Conservation (phyloP, 1,284 basidiomycete genomes). For the Apiotrichum sp. region DNA sequence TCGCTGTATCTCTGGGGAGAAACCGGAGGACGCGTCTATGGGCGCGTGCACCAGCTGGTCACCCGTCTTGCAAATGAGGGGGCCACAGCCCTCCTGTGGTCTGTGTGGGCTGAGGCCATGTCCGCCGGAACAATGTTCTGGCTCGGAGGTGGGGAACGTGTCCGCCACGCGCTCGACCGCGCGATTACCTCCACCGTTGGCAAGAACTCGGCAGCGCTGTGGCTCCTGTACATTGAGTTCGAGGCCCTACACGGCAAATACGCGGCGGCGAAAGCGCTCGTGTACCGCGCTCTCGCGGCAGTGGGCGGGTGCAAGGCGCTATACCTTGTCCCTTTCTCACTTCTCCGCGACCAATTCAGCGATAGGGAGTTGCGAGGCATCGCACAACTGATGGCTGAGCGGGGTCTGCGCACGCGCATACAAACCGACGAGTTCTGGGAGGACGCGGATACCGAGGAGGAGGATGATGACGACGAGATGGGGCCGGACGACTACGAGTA, state of each 20-base stretch:
- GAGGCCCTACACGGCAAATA: conserved; percentile 63
- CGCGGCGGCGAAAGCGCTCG: conserved; percentile 64
- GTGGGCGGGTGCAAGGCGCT: conserved; percentile 54
- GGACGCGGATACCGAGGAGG: conserved; percentile 29
- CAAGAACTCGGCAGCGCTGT: conserved; percentile 49
- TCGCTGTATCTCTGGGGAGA: conserved; percentile 47
- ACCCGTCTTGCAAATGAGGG: conserved; percentile 21
- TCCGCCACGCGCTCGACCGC: conserved; percentile 36
- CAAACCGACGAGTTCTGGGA: conserved; percentile 58
- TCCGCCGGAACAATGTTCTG: conserved; percentile 33
- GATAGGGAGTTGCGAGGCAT: conserved; percentile 61
- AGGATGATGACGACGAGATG: conserved; percentile 16
- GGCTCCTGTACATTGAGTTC: conserved; percentile 75
- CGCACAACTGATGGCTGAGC: conserved; percentile 72
- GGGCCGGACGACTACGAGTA: conserved; percentile 34
- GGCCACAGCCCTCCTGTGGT: conserved; percentile 35
- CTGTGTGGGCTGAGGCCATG: conserved; percentile 42
- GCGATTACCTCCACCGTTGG: conserved; percentile 30
- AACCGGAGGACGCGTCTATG: conserved; percentile 43
- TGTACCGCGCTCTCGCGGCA: conserved; percentile 73
- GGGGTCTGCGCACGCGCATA: conserved; percentile 64
- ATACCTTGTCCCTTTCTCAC: conserved; percentile 76
- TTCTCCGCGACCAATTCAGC: conserved; percentile 61
- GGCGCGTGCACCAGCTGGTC: conserved; percentile 43
- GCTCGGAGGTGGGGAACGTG: conserved; percentile 38